A percentile compares a stretch with the other conserved stretches of the same genome.
These are phyloP conservation scores for Inonotus hispidus DNA, from an alignment of 1,284 basidiomycete species.

Conservation along the genomic window DNA sequence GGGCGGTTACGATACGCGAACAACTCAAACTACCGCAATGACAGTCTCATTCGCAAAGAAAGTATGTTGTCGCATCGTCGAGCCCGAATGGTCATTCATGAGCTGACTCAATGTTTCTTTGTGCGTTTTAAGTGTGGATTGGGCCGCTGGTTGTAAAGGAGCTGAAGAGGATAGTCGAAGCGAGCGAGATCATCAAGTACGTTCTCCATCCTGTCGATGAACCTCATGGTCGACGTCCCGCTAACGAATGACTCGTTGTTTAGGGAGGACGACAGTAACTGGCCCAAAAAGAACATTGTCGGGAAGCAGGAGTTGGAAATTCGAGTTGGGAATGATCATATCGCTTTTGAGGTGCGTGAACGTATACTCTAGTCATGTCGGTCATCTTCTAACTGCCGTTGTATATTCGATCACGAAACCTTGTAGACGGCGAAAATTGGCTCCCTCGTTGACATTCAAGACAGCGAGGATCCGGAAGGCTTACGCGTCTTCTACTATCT, in stretches of 20 bases:
- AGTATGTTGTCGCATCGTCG: constrained; percentile 51
- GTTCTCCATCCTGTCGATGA: constrained; percentile 24
- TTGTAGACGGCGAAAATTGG: constrained; percentile 95
- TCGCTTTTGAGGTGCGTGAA: constrained; percentile 88
- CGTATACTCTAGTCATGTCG: background rate
- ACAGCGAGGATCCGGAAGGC: constrained; percentile 96
- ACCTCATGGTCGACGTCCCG: background rate
- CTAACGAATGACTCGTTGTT: constrained; percentile 5
- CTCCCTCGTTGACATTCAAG: constrained; percentile 92
- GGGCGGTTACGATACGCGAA: constrained; percentile 96
- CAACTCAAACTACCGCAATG: constrained; percentile 99
- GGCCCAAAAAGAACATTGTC: constrained; percentile 98
- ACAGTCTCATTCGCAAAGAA: constrained; percentile 96
- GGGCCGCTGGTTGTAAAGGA: constrained; percentile 89
- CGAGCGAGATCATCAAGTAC: constrained; percentile 94
- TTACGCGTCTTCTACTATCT: constrained; percentile 99
- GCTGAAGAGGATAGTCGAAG: constrained; percentile 89
- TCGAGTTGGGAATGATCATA: constrained; percentile 90
- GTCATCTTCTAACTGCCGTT: background rate
- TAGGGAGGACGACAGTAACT: constrained; percentile 96
- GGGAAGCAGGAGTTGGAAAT: constrained; percentile 98
- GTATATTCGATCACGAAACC: background rate
- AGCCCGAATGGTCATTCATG: background rate
- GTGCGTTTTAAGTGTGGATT: constrained; percentile 74
- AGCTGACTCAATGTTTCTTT: background rate